phyloP scores from a whole-genome alignment of 352 stramenopile species.

The Pythium utonaiense region DNA sequence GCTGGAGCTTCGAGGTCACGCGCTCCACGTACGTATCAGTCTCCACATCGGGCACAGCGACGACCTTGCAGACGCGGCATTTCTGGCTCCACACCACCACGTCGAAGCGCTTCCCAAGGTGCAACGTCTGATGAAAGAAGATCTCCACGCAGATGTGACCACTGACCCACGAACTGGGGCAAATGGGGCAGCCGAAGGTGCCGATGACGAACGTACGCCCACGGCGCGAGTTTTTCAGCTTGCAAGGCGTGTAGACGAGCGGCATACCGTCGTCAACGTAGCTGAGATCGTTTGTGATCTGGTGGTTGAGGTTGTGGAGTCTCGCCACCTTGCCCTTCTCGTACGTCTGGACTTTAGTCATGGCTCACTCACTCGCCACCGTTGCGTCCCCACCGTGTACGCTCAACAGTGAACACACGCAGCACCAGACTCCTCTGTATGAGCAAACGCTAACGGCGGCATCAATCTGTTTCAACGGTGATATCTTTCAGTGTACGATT shows the following conservation, averaged over 20 bases:
- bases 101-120: constrained; percentile 18
- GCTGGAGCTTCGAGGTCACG: constrained; percentile 24
- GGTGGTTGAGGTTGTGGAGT: constrained; percentile 4
- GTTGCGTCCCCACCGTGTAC: too few species aligned
- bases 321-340: neutral
- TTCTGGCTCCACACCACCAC: constrained; percentile 26
- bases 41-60: constrained; percentile 17
- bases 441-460: too few species aligned
- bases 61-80: constrained; percentile 16
- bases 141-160: constrained; percentile 20
- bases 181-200: constrained; percentile 10
- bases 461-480: too few species aligned
- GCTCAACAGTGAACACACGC: too few species aligned
- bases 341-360: neutral
- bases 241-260: neutral
- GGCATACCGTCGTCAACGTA: neutral
- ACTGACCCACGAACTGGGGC: constrained; percentile 13
- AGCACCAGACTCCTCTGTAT: too few species aligned
- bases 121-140: constrained; percentile 7
- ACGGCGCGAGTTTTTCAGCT: neutral
- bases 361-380: too few species aligned
- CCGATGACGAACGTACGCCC: constrained; percentile 13
- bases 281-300: neutral
- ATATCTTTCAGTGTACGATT: neutral
- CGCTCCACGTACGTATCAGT: constrained; percentile 20